Evolutionary conservation across 352 stramenopile genomes (phyloP).

Genomic region (Plasmopara muralis): DNA sequence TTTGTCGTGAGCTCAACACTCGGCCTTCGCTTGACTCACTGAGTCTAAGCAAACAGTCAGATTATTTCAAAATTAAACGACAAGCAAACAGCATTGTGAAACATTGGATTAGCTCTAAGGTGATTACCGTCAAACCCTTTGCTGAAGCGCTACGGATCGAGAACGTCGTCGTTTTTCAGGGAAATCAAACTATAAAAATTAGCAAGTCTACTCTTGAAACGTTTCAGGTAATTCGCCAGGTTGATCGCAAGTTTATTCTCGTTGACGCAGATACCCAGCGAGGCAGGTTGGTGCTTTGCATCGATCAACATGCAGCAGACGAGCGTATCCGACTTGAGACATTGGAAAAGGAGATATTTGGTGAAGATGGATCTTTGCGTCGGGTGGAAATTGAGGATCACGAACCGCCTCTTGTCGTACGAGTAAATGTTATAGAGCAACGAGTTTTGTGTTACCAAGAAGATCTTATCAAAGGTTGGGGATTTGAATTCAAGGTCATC

Average conservation of each 20-base stretch:
- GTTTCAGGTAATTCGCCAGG: slow-evolving; percentile 77
- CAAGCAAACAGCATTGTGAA: slow-evolving; percentile 5
- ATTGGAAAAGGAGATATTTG: slow-evolving; percentile 69
- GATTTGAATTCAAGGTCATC: slow-evolving; percentile 58
- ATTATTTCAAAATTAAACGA: slow-evolving; percentile 14
- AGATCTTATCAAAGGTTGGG: slow-evolving; percentile 66
- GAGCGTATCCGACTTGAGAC: slow-evolving; percentile 84
- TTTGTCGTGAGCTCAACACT: not conserved
- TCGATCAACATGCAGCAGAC: slow-evolving; percentile 90
- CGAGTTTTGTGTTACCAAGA: slow-evolving; percentile 34
- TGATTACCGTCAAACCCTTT: slow-evolving; percentile 7
- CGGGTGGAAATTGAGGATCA: slow-evolving; percentile 54
- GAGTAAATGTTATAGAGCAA: slow-evolving; percentile 50
- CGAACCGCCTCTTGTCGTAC: slow-evolving; percentile 39
- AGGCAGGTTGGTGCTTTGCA: slow-evolving; percentile 53
- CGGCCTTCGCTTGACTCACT: not conserved
- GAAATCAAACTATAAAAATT: slow-evolving; percentile 41
- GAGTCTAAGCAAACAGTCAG: slow-evolving; percentile 6
- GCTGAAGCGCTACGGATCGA: slow-evolving; percentile 26
- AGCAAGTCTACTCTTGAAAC: slow-evolving; percentile 55
- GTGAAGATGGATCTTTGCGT: slow-evolving; percentile 34
- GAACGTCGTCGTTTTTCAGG: slow-evolving; percentile 20
- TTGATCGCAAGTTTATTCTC: slow-evolving; percentile 90
- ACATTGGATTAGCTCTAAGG: slow-evolving; percentile 1
- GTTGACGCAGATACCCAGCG: slow-evolving; percentile 28